Evolutionary conservation across 2,329 filamentous ascomycete species (phyloP).

Genomic region (Triangularia setosa): DNA sequence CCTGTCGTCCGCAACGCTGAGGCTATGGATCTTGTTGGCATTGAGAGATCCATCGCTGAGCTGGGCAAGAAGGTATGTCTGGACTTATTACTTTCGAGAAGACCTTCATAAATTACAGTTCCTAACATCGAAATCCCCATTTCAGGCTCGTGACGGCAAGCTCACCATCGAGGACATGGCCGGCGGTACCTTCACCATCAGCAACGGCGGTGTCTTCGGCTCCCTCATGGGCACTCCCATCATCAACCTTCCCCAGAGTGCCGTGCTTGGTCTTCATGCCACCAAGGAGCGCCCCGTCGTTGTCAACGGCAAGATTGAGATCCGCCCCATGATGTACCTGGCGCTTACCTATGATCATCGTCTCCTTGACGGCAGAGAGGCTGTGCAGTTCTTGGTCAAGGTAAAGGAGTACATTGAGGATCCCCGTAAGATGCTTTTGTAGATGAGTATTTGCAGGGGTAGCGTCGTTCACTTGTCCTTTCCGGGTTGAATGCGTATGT

Average conservation of each 20-base stretch:
- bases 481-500: conserved; percentile 1
- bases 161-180: conserved; percentile 99
- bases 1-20: conserved; percentile 95
- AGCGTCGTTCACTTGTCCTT: background rate
- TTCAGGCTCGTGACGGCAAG: conserved; percentile 85
- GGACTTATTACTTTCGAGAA: background rate
- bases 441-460: conserved; percentile 16
- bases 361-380: conserved; percentile 89
- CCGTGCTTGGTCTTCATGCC: conserved; percentile 87
- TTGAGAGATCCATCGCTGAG: conserved; percentile 89
- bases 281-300: conserved; percentile 93
- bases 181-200: conserved; percentile 96
- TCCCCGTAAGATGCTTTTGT: conserved; percentile 82
- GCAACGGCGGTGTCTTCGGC: conserved; percentile 94
- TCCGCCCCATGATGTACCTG: conserved; percentile 99
- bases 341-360: conserved; percentile 97
- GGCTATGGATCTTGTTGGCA: conserved; percentile 77
- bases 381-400: conserved; percentile 93
- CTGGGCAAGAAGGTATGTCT: conserved; percentile 82
- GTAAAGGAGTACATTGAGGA: conserved; percentile 98
- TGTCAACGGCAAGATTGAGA: conserved; percentile 89
- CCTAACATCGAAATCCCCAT: conserved; percentile 14
- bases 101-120: conserved; percentile 14
- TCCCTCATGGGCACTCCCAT: conserved; percentile 97
- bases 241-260: conserved; percentile 93